A percentile compares a stretch with the other conserved stretches of the same genome.
phyloP scores from a whole-genome alignment of 306 rosid species.

The Inga leiocalycina region DNA sequence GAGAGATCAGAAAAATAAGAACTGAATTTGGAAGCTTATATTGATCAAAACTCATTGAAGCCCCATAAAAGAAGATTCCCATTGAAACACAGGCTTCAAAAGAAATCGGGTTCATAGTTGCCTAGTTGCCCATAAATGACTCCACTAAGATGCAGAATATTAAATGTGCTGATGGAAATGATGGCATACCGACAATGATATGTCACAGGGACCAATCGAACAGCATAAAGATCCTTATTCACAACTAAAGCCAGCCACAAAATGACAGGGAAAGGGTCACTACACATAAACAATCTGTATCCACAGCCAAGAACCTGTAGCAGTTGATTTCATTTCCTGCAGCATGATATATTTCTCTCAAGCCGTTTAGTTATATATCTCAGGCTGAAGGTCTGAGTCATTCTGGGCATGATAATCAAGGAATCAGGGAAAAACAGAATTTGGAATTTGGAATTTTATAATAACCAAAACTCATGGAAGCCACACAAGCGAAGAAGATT shows the following conservation, averaged over 20 bases:
- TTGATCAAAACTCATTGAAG: not conserved
- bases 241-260: not conserved
- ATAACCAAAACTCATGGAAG: not conserved
- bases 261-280: not conserved
- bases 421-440: not conserved
- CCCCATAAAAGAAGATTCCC: not conserved
- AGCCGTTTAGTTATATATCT: not conserved
- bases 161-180: constrained; percentile 61
- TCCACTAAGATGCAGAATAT: constrained; percentile 54
- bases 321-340: not conserved
- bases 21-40: not conserved
- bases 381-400: not conserved
- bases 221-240: not conserved
- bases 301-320: constrained; percentile 5
- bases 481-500: not conserved
- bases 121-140: constrained; percentile 37
- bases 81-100: constrained; percentile 15
- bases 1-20: not conserved
- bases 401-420: constrained; percentile 17
- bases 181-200: constrained; percentile 45
- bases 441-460: not conserved
- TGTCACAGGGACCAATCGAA: constrained; percentile 77
- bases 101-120: constrained; percentile 46
- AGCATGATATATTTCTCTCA: not conserved
- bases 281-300: not conserved